Evolutionary conservation across 2,329 filamentous ascomycete species (phyloP).

Genomic region (Aureobasidium sp.): DNA sequence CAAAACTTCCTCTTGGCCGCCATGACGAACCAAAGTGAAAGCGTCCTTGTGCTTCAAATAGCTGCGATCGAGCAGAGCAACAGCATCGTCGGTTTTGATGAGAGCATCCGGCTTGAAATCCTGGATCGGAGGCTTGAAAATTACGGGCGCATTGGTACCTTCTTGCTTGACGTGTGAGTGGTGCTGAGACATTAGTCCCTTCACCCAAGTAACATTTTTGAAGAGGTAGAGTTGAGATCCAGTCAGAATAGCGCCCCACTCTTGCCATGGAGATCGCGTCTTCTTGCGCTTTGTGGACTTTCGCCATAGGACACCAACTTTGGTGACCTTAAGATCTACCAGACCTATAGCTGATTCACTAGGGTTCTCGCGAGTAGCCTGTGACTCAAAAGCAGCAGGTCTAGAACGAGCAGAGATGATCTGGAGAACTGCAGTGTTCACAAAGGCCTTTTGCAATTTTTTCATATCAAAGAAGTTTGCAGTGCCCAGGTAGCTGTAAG

Average conservation of each 20-base stretch:
- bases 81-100: constrained; percentile 88
- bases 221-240: constrained; percentile 98
- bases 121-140: constrained; percentile 82
- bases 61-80: constrained; percentile 73
- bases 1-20: constrained; percentile 81
- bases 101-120: constrained; percentile 91
- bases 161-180: constrained; percentile 73
- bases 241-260: constrained; percentile 95
- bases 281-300: constrained; percentile 95
- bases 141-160: constrained; percentile 65
- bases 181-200: constrained; percentile 80
- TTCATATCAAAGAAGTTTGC: constrained; percentile 67
- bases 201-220: constrained; percentile 86
- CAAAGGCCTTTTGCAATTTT: constrained; percentile 79
- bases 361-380: constrained; percentile 75
- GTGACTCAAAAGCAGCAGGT: constrained; percentile 90
- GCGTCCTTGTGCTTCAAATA: constrained; percentile 97
- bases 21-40: constrained; percentile 81
- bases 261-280: constrained; percentile 91
- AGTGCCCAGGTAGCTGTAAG: constrained; percentile 79
- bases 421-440: constrained; percentile 83
- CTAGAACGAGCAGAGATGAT: constrained; percentile 90
- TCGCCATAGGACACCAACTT: constrained; percentile 89
- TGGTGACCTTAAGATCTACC: constrained; percentile 95
- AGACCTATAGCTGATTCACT: constrained; percentile 83